Evolutionary conservation across 192 early-diverging fungal genomes (phyloP), one percentile per base, ranked within the genome.

Genomic region (Dissophora ornata): DNA sequence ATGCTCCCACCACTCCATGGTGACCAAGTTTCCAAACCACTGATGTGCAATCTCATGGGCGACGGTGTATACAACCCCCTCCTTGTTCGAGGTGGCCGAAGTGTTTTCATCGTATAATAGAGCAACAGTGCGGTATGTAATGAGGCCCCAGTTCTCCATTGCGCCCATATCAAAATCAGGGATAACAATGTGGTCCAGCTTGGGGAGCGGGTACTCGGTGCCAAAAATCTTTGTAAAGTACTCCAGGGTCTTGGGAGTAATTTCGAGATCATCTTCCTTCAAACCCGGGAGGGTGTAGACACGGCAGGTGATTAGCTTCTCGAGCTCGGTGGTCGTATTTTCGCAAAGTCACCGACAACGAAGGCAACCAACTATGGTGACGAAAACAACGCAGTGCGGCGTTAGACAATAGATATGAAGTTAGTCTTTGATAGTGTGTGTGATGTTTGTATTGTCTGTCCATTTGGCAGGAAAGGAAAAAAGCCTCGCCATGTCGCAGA

Each of bases 91-190:
- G 12, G 88, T 83, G 60, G 87, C 87, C 22, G 94, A 91, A 15
- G 80, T 85, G 69, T 91, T 88, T 65, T 90, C 90, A 79, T 96
- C 95, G 71, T 90, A 92, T 26, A 98, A 85, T 36, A 98, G 81
- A 8, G 88, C 89, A 9, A 92, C 87, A 26, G 93, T 92, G 44
- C 96, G 88, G 79, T 94, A 97, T 3, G 97, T 97, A 42, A 98
- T 86, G 40, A 97, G 84, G 61, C 97, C 97, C 97, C 97, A 98
- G 85, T 98, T 98, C 82, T 97, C 95, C 96, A 98, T 97, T 26
- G 90, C 90, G 33, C 87, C 87, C 73, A 77, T 67, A 46, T 89
- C 90, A 82, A 98, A 98, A 74, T 97, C 95, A 44, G 93, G 95
- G 67, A 98, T 92, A 55, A 94, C 95, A 26, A 98, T 84, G 79